Conservation (phyloP, 257 asterid genomes). For the Solanum clarkiae region DNA sequence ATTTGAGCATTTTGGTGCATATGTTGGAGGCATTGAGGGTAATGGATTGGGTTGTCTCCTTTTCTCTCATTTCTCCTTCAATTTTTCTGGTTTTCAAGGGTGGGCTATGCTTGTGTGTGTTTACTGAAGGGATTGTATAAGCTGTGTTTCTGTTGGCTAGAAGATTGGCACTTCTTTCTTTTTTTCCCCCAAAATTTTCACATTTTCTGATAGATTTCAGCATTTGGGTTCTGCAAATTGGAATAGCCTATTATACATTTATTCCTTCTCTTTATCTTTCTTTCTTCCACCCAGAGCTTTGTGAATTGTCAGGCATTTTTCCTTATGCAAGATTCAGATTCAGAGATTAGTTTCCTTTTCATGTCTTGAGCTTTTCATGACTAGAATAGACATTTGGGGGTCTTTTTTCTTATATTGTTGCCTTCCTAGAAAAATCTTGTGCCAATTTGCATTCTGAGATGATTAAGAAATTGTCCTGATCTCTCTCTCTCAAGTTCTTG, state of each 20-base stretch:
- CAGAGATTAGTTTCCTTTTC: neutral
- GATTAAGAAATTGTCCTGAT: neutral
- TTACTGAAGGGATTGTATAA: neutral
- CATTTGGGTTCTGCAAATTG: neutral
- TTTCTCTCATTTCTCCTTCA: neutral
- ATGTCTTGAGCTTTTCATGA: neutral
- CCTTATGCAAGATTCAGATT: neutral
- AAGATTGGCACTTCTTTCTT: neutral
- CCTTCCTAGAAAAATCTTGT: neutral
- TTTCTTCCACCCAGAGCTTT: neutral
- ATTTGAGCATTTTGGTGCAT: neutral
- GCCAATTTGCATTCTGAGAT: neutral
- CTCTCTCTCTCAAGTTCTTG: neutral
- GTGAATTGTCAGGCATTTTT: neutral
- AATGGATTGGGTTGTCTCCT: neutral
- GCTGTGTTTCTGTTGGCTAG: neutral
- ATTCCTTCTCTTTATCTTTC: neutral
- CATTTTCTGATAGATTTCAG: neutral
- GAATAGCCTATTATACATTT: neutral
- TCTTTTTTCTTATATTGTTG: neutral
- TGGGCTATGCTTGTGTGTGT: neutral
- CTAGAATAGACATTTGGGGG: neutral
- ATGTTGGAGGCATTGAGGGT: neutral
- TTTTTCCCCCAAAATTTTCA: too few relatives aligned
- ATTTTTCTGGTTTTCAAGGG: neutral